Conservation (phyloP, 495 filamentous ascomycete genomes). For the Xanthoparmelia taractica region DNA sequence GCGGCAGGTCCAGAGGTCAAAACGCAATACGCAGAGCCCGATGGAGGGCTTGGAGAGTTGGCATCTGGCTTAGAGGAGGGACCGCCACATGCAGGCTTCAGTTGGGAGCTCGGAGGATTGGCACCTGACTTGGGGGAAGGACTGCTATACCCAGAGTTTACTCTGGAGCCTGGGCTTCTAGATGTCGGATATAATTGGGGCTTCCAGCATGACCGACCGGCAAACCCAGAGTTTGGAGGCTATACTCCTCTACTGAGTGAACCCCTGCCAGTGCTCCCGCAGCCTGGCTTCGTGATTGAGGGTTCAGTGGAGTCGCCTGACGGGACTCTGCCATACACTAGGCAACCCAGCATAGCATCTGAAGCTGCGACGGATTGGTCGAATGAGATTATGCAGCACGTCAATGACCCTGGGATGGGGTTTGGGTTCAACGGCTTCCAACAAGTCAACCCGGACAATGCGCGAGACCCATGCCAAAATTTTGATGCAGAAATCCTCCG, state of each 20-base stretch:
- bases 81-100: neutral
- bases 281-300: neutral
- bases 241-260: neutral
- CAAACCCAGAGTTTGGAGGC: neutral
- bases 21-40: neutral
- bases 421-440: too few species aligned
- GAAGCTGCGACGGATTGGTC: neutral
- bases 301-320: neutral
- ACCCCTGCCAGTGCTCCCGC: neutral
- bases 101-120: neutral
- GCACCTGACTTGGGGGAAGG: too few species aligned
- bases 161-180: too few species aligned
- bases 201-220: neutral
- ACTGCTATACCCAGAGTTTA: too few species aligned
- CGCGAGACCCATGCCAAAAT: too few species aligned
- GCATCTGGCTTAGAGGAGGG: too few species aligned
- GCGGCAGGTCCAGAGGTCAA: neutral
- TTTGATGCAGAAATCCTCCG: too few species aligned
- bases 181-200: neutral
- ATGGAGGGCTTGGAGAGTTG: neutral
- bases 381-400: too few species aligned
- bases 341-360: neutral
- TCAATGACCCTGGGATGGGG: too few species aligned
- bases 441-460: too few species aligned
- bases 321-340: neutral